These are phyloP conservation scores for Castanea sativa DNA, from an alignment of 306 rosid genomes.

Conservation along the genomic window DNA sequence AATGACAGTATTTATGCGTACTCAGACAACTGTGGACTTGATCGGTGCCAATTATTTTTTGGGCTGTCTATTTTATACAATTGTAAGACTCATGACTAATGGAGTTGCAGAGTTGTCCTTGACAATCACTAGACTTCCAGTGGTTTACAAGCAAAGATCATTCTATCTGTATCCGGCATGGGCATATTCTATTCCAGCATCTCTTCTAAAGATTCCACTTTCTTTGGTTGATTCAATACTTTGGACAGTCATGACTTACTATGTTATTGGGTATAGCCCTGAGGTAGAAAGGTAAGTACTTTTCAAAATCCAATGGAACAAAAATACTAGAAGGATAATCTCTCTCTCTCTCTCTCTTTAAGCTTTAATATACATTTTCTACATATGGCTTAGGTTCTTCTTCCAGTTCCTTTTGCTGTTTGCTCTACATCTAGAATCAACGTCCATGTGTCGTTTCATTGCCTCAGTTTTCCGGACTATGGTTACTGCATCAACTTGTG, in stretches of 20 bases:
- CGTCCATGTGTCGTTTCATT: conserved; percentile 53
- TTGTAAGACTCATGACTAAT: conserved; percentile 63
- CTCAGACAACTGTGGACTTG: conserved; percentile 45
- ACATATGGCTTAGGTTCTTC: conserved; percentile 40
- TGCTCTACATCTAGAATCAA: conserved; percentile 49
- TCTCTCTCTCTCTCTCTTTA: neutral
- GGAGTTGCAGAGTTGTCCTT: conserved; percentile 77
- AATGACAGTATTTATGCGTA: conserved; percentile 72
- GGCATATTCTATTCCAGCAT: conserved; percentile 58
- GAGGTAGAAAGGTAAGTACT: conserved; percentile 45
- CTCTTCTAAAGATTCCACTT: conserved; percentile 54
- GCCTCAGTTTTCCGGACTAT: conserved; percentile 53
- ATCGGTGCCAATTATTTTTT: conserved; percentile 55
- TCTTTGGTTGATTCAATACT: conserved; percentile 50
- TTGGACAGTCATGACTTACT: conserved; percentile 59
- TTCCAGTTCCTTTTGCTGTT: conserved; percentile 49
- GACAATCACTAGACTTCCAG: conserved; percentile 64
- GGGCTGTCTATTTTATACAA: conserved; percentile 68
- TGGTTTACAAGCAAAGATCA: conserved; percentile 54
- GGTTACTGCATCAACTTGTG: conserved; percentile 50
- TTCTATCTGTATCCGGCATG: conserved; percentile 63
- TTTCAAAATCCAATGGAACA: neutral
- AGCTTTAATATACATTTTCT: conserved; percentile 18
- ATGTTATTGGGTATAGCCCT: conserved; percentile 63
- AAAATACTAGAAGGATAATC: neutral